These are phyloP conservation scores for Cicer arietinum DNA, from an alignment of 306 rosid species.

Conservation along the genomic window DNA sequence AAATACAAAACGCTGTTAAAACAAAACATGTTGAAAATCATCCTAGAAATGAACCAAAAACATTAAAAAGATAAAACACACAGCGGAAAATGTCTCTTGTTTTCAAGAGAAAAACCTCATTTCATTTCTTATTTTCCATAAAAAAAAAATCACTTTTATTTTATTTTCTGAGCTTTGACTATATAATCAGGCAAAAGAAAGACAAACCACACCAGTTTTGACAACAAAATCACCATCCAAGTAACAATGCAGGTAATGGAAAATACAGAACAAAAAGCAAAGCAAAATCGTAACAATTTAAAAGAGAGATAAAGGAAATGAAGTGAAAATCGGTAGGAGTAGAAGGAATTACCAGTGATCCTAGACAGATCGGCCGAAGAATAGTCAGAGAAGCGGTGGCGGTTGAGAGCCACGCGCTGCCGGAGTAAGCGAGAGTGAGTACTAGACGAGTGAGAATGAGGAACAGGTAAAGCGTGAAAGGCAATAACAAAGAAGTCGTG, in stretches of 20 bases:
- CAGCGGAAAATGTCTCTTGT: too few species aligned
- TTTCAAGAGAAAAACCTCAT: background rate
- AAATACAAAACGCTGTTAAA: background rate
- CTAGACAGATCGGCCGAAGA: background rate
- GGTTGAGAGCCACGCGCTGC: slow-evolving; percentile 34
- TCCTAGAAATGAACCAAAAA: background rate
- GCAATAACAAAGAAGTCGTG: background rate
- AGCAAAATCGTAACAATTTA: background rate
- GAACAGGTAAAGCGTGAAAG: background rate
- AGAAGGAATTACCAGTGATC: slow-evolving; percentile 33
- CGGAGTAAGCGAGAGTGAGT: background rate
- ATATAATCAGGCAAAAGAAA: background rate
- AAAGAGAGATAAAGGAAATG: background rate
- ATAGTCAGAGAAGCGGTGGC: background rate
- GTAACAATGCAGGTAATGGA: slow-evolving; percentile 28
- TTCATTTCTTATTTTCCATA: background rate
- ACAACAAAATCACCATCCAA: background rate
- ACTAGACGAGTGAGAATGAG: slow-evolving; percentile 1
- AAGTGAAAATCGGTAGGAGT: background rate
- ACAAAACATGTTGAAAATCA: background rate
- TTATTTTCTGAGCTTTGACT: background rate
- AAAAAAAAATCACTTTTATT: background rate
- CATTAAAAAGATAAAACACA: background rate
- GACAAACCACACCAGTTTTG: background rate
- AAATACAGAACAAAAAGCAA: background rate